phyloP scores from a whole-genome alignment of 1,139 yeast species.

The Saccharomycopsis crataegensis region DNA sequence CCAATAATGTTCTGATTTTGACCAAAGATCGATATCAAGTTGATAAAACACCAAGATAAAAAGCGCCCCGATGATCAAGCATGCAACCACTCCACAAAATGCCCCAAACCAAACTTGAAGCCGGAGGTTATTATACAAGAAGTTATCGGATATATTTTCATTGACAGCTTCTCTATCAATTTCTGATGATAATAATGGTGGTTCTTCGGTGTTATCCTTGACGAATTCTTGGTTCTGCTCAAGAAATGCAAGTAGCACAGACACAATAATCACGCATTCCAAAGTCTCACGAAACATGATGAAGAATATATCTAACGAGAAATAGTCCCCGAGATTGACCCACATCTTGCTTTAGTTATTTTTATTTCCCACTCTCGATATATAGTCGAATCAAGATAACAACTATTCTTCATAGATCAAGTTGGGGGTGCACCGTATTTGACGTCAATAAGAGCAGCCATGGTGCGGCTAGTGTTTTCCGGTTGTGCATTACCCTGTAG shows the following conservation, averaged over 20 bases:
- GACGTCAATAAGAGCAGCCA: no score
- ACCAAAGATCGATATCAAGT: slow-evolving; percentile 77
- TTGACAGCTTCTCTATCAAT: slow-evolving; percentile 22
- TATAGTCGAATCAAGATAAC: no score
- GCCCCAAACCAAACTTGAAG: slow-evolving; percentile 82
- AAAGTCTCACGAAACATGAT: slow-evolving; percentile 84
- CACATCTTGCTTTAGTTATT: no score
- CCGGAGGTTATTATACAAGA: slow-evolving; percentile 46
- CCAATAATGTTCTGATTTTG: slow-evolving; percentile 81
- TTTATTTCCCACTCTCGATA: no score
- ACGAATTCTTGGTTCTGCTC: slow-evolving; percentile 64
- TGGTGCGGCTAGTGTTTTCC: no score
- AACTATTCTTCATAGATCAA: no score
- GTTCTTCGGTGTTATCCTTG: slow-evolving; percentile 16
- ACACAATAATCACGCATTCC: slow-evolving; percentile 84
- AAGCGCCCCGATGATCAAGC: slow-evolving; percentile 74
- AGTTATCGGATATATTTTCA: not conserved
- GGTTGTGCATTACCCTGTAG: no score
- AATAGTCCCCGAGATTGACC: slow-evolving; percentile 26
- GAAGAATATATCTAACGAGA: slow-evolving; percentile 53
- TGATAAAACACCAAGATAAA: slow-evolving; percentile 81
- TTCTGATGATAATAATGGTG: slow-evolving; percentile 1
- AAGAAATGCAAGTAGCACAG: slow-evolving; percentile 82
- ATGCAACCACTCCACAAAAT: slow-evolving; percentile 57
- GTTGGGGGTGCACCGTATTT: no score